Evolutionary conservation across 495 filamentous ascomycete species (phyloP).

Genomic region (Cenococcum geophilum): DNA sequence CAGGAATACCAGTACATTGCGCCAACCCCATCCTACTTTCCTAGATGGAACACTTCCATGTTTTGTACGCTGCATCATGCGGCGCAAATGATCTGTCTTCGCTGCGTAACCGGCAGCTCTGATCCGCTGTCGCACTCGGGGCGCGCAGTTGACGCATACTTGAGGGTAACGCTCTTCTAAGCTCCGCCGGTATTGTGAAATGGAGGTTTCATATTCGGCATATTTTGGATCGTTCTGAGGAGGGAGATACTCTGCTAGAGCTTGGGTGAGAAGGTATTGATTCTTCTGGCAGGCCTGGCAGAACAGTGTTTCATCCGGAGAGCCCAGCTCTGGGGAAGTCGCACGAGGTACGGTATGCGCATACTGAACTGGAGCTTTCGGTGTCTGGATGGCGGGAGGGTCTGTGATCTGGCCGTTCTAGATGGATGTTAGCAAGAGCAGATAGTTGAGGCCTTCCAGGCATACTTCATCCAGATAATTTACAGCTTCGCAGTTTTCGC

Average conservation of each 20-base stretch:
- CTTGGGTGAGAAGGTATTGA: conserved; percentile 64
- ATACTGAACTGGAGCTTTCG: conserved; percentile 34
- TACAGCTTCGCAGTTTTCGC: conserved; percentile 66
- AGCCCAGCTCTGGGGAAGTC: conserved; percentile 33
- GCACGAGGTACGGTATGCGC: conserved; percentile 33
- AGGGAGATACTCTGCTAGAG: conserved; percentile 65
- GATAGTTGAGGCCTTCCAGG: not conserved
- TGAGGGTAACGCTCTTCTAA: conserved; percentile 77
- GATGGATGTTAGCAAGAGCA: conserved; percentile 15
- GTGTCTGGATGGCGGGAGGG: conserved; percentile 53
- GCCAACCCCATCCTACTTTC: conserved; percentile 43
- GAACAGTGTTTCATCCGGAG: conserved; percentile 53
- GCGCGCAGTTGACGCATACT: conserved; percentile 70
- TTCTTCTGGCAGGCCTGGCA: conserved; percentile 75
- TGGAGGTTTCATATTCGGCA: conserved; percentile 50
- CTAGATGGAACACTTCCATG: conserved; percentile 31
- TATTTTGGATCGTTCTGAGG: conserved; percentile 59
- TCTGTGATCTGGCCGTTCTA: conserved; percentile 83
- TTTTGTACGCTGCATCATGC: conserved; percentile 62
- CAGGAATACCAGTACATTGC: conserved; percentile 43
- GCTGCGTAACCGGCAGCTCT: conserved; percentile 66
- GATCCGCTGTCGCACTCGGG: conserved; percentile 57
- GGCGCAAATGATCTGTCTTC: conserved; percentile 67
- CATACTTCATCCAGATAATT: conserved; percentile 72
- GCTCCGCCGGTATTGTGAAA: conserved; percentile 54